Percentiles rank a stretch among this genome's conserved stretches.
These are phyloP conservation scores for Papiliotrema flavescens DNA, from an alignment of 1,284 basidiomycete species.

Conservation along the genomic window DNA sequence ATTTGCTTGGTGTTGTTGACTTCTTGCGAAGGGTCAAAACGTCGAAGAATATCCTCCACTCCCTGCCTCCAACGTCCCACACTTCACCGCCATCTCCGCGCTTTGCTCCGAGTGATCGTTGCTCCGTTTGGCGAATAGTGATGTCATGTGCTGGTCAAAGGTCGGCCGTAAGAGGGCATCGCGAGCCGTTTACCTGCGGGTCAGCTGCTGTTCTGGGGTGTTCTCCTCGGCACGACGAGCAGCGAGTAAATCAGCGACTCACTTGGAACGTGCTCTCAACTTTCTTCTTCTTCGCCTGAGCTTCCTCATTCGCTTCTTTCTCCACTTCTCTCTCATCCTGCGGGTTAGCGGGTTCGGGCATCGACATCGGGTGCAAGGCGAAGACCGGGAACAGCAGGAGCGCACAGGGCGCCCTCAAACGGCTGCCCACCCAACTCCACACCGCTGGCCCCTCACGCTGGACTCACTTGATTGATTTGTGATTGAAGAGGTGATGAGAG, in stretches of 20 bases:
- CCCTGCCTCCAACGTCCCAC: no score
- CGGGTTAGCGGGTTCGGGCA: neutral
- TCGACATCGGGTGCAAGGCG: neutral
- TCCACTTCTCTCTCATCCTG: constrained; percentile 25
- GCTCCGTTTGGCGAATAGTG: no score
- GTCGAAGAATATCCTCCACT: no score
- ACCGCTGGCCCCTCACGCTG: no score
- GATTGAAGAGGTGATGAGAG: neutral
- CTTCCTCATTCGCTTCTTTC: constrained; percentile 25
- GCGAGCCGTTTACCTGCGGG: constrained; percentile 2
- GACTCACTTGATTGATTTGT: constrained; percentile 1
- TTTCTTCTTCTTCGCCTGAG: constrained; percentile 17
- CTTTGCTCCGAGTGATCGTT: no score
- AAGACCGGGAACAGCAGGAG: neutral
- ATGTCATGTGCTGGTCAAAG: neutral
- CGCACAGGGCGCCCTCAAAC: neutral
- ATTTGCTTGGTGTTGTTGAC: no score
- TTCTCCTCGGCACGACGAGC: neutral
- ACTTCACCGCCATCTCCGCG: no score
- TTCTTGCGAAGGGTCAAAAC: no score
- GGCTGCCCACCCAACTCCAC: no score
- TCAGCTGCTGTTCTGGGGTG: neutral
- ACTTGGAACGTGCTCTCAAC: constrained; percentile 18
- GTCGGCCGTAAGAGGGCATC: neutral
- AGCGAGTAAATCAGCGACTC: constrained; percentile 9